Evolutionary conservation across 2,329 filamentous ascomycete species (phyloP).

Genomic region (Talaromyces sp.): DNA sequence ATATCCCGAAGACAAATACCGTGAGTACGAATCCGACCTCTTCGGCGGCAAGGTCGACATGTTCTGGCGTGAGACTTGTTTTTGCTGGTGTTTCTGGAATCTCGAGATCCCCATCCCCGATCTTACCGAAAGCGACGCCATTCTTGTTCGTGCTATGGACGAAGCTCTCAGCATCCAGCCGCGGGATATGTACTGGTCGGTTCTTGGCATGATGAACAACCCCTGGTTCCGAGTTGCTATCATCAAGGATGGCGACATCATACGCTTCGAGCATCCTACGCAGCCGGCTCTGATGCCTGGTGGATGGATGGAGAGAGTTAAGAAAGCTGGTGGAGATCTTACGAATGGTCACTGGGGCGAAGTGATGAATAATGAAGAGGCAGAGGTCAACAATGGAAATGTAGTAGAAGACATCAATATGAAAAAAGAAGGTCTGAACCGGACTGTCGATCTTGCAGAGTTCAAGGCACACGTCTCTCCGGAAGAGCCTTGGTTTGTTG

Average conservation of each 20-base stretch:
- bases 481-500: conserved; percentile 75
- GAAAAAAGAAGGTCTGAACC: conserved; percentile 64
- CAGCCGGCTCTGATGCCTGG: conserved; percentile 71
- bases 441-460: conserved; percentile 66
- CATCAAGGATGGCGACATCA: conserved; percentile 58
- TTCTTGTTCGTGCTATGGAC: conserved; percentile 84
- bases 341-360: conserved; percentile 84
- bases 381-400: conserved; percentile 39
- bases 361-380: conserved; percentile 45
- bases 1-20: conserved; percentile 83
- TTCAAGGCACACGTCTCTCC: conserved; percentile 64
- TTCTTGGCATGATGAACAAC: conserved; percentile 97
- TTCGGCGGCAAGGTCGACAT: conserved; percentile 77
- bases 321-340: conserved; percentile 75
- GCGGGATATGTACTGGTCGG: conserved; percentile 93
- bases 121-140: conserved; percentile 62
- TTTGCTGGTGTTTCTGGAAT: conserved; percentile 93
- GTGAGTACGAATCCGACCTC: conserved; percentile 59
- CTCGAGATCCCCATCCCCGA: conserved; percentile 62
- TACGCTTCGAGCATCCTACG: conserved; percentile 86
- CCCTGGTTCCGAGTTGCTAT: conserved; percentile 85
- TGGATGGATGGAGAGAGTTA: conserved; percentile 92
- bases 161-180: conserved; percentile 83
- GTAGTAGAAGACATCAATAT: conserved; percentile 69
- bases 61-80: conserved; percentile 73